A percentile compares a stretch with the other conserved stretches of the same genome.
phyloP scores from a whole-genome alignment of 2,329 filamentous ascomycete genomes.

The Nemania sp. region DNA sequence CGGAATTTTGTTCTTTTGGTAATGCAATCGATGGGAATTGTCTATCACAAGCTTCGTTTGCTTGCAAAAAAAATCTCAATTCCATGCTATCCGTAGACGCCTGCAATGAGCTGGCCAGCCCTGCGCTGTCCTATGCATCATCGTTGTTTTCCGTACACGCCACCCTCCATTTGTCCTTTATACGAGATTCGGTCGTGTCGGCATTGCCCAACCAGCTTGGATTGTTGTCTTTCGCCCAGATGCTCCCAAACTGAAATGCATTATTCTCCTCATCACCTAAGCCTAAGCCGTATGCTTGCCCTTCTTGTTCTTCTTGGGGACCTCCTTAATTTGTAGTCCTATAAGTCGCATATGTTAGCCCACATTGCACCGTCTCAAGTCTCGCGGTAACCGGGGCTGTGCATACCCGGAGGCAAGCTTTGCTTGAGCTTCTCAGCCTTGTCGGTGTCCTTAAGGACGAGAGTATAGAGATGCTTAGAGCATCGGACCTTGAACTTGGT shows the following conservation, averaged over 20 bases:
- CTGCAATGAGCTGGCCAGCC: conserved; percentile 57
- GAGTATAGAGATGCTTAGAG: conserved; percentile 95
- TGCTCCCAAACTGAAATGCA: conserved; percentile 27
- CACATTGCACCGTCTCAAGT: conserved; percentile 4
- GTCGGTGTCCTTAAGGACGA: conserved; percentile 97
- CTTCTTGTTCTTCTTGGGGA: conserved; percentile 67
- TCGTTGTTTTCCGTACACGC: conserved; percentile 39
- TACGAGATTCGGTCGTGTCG: conserved; percentile 35
- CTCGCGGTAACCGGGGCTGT: conserved; percentile 39
- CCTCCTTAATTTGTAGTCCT: conserved; percentile 67
- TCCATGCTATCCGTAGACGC: conserved; percentile 69
- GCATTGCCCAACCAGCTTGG: conserved; percentile 35
- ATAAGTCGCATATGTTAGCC: conserved; percentile 37
- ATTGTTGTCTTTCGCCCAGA: conserved; percentile 37
- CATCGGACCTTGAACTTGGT: conserved; percentile 99
- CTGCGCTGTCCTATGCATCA: conserved; percentile 49
- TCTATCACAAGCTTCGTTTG: conserved; percentile 50
- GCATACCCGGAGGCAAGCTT: conserved; percentile 94
- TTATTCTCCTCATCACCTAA: conserved; percentile 44
- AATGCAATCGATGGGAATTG: conserved; percentile 49
- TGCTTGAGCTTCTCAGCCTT: conserved; percentile 99
- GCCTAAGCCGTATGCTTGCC: conserved; percentile 57
- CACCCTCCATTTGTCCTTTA: conserved; percentile 38
- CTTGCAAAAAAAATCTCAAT: conserved; percentile 55
- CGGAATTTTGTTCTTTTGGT: conserved; percentile 38